Evolutionary conservation across 73 alveolate genomes (phyloP).

Genomic region (Tetrahymena elliotti): DNA sequence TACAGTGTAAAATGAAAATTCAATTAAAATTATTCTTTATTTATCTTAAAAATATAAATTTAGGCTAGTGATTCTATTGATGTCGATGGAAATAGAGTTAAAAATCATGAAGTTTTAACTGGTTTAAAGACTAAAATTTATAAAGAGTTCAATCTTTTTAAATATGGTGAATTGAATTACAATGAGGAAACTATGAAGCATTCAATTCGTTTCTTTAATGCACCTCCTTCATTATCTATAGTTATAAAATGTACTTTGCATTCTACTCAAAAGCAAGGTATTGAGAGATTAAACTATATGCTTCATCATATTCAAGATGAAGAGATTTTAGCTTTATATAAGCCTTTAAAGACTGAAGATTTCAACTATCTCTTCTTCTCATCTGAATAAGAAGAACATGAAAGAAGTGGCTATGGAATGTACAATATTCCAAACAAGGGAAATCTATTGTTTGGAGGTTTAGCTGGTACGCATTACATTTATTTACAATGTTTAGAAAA

Average conservation of each 20-base stretch:
- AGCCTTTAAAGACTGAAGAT: constrained; percentile 53
- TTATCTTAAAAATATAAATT: no score
- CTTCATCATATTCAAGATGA: constrained; percentile 11
- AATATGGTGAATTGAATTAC: constrained; percentile 16
- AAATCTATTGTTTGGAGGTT: constrained; percentile 46
- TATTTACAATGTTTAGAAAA: background rate
- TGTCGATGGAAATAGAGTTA: background rate
- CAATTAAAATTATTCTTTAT: no score
- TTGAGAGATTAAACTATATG: background rate
- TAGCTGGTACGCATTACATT: constrained; percentile 38
- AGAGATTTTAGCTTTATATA: constrained; percentile 68
- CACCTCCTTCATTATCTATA: constrained; percentile 22
- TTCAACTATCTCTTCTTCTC: constrained; percentile 43
- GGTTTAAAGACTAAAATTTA: background rate
- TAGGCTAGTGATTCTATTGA: background rate
- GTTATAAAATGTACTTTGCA: background rate
- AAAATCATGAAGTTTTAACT: background rate
- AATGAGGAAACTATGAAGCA: background rate
- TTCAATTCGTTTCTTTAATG: background rate
- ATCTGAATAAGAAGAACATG: constrained; percentile 65
- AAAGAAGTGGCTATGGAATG: constrained; percentile 51
- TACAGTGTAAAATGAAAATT: background rate
- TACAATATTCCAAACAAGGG: constrained; percentile 44
- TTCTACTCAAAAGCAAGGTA: background rate
- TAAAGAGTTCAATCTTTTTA: background rate